phyloP scores from a whole-genome alignment of 306 rosid genomes.

The Leucaena leucocephala region DNA sequence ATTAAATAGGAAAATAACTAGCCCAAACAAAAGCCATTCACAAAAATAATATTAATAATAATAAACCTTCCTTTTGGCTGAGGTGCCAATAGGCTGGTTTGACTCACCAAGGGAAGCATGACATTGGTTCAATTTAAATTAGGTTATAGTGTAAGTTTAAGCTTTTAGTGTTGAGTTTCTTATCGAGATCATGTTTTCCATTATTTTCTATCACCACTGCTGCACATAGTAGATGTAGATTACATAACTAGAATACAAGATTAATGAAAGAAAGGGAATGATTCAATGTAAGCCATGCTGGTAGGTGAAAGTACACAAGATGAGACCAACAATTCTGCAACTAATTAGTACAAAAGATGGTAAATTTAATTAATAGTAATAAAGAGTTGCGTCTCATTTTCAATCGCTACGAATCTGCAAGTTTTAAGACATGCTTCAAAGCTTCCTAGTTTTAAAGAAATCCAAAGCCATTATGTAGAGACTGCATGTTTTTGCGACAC shows the following conservation, averaged over 20 bases:
- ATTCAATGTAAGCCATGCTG: constrained; percentile 27
- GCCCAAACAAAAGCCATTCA: background rate
- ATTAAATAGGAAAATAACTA: background rate
- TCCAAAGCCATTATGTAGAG: background rate
- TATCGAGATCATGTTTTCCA: background rate
- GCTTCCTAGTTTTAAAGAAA: constrained; percentile 74
- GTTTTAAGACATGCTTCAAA: constrained; percentile 80
- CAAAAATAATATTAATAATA: background rate
- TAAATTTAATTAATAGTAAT: background rate
- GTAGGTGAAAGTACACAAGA: constrained; percentile 8
- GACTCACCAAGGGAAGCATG: background rate
- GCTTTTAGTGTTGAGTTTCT: constrained; percentile 1
- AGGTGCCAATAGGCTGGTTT: background rate
- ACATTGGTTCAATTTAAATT: background rate
- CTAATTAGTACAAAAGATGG: constrained; percentile 5
- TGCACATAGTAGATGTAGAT: background rate
- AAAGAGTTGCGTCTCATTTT: background rate
- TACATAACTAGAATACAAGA: constrained; percentile 6
- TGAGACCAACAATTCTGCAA: constrained; percentile 2
- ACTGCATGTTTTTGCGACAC: background rate
- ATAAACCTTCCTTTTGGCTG: background rate
- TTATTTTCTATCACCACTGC: constrained; percentile 1
- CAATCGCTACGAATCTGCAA: constrained; percentile 56
- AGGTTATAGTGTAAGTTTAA: background rate
- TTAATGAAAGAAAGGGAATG: constrained; percentile 1